These are phyloP conservation scores for Arthrinium phaeospermum DNA, from an alignment of 2,329 filamentous ascomycete genomes.

Conservation along the genomic window DNA sequence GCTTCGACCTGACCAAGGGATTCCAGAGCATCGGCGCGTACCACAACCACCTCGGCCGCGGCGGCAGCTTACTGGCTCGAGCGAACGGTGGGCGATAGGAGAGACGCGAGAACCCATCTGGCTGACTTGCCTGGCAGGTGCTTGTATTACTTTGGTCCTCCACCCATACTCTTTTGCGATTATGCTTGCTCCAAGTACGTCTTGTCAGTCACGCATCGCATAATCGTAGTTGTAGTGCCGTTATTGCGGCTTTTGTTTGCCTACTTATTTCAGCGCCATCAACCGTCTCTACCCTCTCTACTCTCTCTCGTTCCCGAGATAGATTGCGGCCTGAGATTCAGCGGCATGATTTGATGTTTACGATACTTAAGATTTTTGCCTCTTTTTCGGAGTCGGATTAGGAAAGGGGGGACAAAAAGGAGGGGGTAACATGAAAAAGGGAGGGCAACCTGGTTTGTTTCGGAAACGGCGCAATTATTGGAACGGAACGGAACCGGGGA, in stretches of 20 bases:
- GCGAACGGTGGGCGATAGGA: constrained; percentile 10
- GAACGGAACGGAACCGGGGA: background rate
- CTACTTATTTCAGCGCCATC: background rate
- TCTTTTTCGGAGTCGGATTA: background rate
- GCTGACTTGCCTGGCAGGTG: background rate
- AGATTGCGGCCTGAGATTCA: background rate
- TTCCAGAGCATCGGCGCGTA: constrained; percentile 71
- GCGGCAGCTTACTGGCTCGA: constrained; percentile 5
- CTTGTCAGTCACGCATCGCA: background rate
- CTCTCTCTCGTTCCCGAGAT: background rate
- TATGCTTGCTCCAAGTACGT: background rate
- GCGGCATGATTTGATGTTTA: constrained; percentile 10
- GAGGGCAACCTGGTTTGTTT: background rate
- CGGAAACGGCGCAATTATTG: background rate
- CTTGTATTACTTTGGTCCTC: background rate
- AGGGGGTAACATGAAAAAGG: background rate
- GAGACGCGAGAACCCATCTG: background rate
- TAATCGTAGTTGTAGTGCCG: background rate
- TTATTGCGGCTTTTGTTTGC: constrained; percentile 1
- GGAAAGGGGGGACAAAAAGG: no score
- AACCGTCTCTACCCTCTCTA: background rate
- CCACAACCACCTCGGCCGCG: constrained; percentile 48
- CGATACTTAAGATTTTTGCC: background rate
- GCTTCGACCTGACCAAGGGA: constrained; percentile 66
- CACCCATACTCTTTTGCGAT: background rate